Base-by-base conservation (phyloP, 2,329 filamentous ascomycete species). In the Fusarium mundagurra region DNA sequence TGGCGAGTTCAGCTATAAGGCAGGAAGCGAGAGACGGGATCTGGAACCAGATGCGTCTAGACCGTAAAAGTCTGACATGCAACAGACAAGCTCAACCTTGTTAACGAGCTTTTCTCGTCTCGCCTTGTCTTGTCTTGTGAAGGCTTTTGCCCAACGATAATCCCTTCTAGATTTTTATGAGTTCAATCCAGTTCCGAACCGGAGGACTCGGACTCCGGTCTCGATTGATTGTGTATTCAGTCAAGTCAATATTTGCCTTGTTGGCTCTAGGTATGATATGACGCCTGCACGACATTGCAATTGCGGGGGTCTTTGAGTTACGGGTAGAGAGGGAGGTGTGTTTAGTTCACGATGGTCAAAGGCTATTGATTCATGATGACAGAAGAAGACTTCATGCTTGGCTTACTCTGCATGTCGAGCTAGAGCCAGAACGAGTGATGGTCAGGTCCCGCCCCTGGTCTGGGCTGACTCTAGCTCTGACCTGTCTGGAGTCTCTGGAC, bases 281-380 rank as follows among this genome's bases (percentile, higher is more conserved):
- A 66, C 50, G 48, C 36, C 61, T 75, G 60, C 63, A 72, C 61
- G 66, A 67, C 61, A 72, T 75, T 33, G 29, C 11, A 53, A 41
- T 68, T 72, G 69, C 69, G 67, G 76, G 71, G 63, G 44, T 51
- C 41, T 22, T 33, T 39, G 44, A 53, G 65, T 65, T 58, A 54
- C 36, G 41, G 54, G 24, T 33, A 59, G 16, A 20, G 48, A 33
- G 22, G 38, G 48, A 34, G 24, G 45, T 39, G 45, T 39, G 38
- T 43, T 61, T 31, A 60, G 36, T 48, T 48, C 27, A 53, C 34
- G 34, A 67, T 61, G 11, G 34, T n/a, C 8, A 22, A 47, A 47
- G 48, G 34, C 48, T 71, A 58, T 62, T 68, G 50, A 65, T 34
- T 63, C 47, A 77, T 77, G 51, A 64, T 68, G 64, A 65, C 61